These are phyloP conservation scores for Astrocystis sublimbata DNA, from an alignment of 495 filamentous ascomycete genomes.

Conservation along the genomic window DNA sequence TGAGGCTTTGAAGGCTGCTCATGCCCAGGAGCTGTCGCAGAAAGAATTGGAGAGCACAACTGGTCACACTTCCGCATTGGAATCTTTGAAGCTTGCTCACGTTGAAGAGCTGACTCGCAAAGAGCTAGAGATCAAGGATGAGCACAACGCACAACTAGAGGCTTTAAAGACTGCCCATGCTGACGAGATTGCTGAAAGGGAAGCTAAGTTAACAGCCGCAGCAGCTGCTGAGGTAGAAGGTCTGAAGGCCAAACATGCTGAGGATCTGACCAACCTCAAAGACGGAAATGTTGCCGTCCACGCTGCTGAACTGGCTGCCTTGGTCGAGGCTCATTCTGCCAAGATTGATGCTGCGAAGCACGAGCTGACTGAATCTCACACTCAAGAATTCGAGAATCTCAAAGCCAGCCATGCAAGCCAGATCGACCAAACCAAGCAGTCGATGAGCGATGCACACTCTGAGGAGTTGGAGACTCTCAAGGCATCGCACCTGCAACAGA, in stretches of 20 bases:
- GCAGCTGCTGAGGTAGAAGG: slow-evolving; percentile 26
- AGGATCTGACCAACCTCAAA: slow-evolving; percentile 37
- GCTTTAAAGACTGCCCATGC: slow-evolving; percentile 28
- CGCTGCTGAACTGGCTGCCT: slow-evolving; percentile 28
- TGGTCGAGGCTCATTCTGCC: slow-evolving; percentile 24
- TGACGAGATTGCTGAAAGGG: slow-evolving; percentile 23
- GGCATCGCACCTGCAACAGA: slow-evolving; percentile 35
- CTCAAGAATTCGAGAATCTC: slow-evolving; percentile 48
- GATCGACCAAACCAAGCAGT: slow-evolving; percentile 33
- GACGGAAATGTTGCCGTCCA: slow-evolving; percentile 31
- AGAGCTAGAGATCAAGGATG: slow-evolving; percentile 32
- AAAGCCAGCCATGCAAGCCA: slow-evolving; percentile 41
- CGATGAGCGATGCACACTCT: slow-evolving; percentile 31
- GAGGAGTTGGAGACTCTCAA: slow-evolving; percentile 40
- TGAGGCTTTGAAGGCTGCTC: slow-evolving; percentile 21
- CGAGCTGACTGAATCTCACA: slow-evolving; percentile 45
- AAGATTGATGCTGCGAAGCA: slow-evolving; percentile 41
- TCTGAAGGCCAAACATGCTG: slow-evolving; percentile 31
- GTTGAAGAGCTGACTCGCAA: slow-evolving; percentile 36
- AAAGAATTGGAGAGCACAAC: slow-evolving; percentile 25
- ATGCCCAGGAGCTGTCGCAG: slow-evolving; percentile 24
- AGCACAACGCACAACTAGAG: slow-evolving; percentile 22
- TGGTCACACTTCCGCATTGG: slow-evolving; percentile 31
- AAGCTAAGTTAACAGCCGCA: slow-evolving; percentile 30
- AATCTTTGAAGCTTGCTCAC: slow-evolving; percentile 31